A percentile compares a stretch with the other conserved stretches of the same genome.
These are phyloP conservation scores for Lathyrus aphaca DNA, from an alignment of 306 rosid genomes.

Conservation along the genomic window DNA sequence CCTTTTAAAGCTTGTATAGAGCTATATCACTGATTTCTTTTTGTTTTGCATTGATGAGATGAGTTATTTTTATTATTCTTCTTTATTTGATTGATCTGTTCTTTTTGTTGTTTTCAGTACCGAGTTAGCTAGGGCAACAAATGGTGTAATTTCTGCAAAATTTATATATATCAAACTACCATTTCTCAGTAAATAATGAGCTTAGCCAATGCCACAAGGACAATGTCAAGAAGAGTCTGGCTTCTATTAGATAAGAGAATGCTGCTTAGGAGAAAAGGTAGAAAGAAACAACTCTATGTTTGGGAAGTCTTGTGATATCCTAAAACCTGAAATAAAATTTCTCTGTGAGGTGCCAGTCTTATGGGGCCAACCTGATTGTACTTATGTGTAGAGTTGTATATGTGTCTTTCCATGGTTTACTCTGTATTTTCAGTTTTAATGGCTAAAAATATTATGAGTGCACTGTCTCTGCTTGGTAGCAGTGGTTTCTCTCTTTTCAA, in stretches of 20 bases:
- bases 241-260: constrained; percentile 75
- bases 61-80: neutral
- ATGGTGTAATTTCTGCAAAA: constrained; percentile 93
- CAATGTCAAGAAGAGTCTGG: constrained; percentile 73
- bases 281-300: constrained; percentile 53
- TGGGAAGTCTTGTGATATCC: neutral
- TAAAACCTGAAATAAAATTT: neutral
- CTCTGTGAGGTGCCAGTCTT: too few species aligned
- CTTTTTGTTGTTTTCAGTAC: constrained; percentile 53
- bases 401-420: too few species aligned
- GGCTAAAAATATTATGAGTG: too few species aligned
- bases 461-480: too few species aligned
- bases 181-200: constrained; percentile 59
- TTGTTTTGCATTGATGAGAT: neutral
- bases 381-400: too few species aligned
- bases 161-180: constrained; percentile 75
- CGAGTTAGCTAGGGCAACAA: constrained; percentile 98
- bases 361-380: too few species aligned
- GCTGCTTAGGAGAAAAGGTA: constrained; percentile 81
- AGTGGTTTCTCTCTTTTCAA: too few species aligned
- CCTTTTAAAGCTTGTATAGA: neutral
- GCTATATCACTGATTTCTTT: neutral
- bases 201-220: constrained; percentile 88
- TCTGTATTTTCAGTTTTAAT: too few species aligned
- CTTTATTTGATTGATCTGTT: neutral